A percentile compares a stretch with the other conserved stretches of the same genome.
Conservation (phyloP, 2,329 filamentous ascomycete species). For the Leptographium lundbergii region DNA sequence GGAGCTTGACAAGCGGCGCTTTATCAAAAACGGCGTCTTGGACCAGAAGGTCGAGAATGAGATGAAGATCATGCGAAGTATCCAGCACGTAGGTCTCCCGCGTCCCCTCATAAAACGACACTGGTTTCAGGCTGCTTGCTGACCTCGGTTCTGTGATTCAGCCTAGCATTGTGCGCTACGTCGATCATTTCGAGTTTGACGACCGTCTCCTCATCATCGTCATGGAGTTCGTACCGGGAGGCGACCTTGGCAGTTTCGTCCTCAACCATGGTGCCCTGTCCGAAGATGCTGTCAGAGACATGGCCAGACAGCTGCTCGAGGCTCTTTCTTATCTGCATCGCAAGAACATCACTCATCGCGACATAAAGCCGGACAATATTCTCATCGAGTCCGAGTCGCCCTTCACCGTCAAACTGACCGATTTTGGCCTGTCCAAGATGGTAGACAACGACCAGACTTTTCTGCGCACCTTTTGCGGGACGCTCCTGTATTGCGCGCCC, state of each 20-base stretch:
- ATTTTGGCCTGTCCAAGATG: slow-evolving; percentile 94
- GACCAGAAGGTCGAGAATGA: slow-evolving; percentile 93
- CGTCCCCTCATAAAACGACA: background rate
- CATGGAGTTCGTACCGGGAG: slow-evolving; percentile 81
- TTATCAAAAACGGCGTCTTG: slow-evolving; percentile 82
- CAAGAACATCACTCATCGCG: slow-evolving; percentile 89
- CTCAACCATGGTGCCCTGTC: slow-evolving; percentile 45
- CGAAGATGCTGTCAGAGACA: slow-evolving; percentile 56
- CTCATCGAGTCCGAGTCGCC: slow-evolving; percentile 63
- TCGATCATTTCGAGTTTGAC: slow-evolving; percentile 75
- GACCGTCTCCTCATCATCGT: slow-evolving; percentile 84
- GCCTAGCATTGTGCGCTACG: slow-evolving; percentile 83
- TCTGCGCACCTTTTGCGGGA: slow-evolving; percentile 91
- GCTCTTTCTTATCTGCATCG: slow-evolving; percentile 78
- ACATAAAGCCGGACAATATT: slow-evolving; percentile 98
- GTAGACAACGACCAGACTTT: slow-evolving; percentile 85
- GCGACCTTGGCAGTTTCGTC: slow-evolving; percentile 71
- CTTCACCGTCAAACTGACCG: slow-evolving; percentile 78
- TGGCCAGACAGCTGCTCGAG: slow-evolving; percentile 65
- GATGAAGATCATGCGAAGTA: slow-evolving; percentile 84
- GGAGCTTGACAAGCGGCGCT: slow-evolving; percentile 83
- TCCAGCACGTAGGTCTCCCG: slow-evolving; percentile 58
- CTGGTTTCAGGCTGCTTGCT: background rate
- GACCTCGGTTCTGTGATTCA: slow-evolving; percentile 18
- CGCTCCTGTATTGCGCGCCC: slow-evolving; percentile 86